Conservation (phyloP, 164 flowering plant species). For the Hamamelis virginiana region DNA sequence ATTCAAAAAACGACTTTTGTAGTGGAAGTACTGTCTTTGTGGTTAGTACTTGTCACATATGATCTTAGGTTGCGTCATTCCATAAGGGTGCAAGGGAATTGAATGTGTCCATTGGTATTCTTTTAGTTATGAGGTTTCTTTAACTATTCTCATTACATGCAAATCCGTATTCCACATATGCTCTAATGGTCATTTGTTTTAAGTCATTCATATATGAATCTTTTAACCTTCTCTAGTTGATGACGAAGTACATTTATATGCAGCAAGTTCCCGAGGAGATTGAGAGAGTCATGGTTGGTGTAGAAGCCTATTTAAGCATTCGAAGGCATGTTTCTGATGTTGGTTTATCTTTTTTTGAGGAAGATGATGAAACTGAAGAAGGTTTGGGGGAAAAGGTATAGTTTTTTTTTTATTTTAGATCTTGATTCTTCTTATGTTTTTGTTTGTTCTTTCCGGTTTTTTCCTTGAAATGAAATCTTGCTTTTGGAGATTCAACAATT, state of each 20-base stretch:
- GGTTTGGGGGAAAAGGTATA: conserved; percentile 55
- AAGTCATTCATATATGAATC: background rate
- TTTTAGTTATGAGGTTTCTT: background rate
- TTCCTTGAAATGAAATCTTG: too few species aligned
- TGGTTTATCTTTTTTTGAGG: conserved; percentile 68
- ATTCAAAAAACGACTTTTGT: too few species aligned
- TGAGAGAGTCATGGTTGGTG: conserved; percentile 89
- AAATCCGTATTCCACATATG: too few species aligned
- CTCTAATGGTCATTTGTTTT: background rate
- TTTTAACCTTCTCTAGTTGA: background rate
- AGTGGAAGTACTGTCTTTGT: too few species aligned
- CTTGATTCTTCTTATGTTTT: background rate
- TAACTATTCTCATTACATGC: background rate
- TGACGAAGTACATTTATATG: conserved; percentile 17
- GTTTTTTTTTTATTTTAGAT: background rate
- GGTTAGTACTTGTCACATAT: background rate
- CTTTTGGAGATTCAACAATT: too few species aligned
- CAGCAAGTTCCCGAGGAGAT: conserved; percentile 99
- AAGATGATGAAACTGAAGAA: conserved; percentile 45
- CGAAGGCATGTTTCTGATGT: conserved; percentile 57
- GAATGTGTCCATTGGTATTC: background rate
- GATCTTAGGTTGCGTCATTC: background rate
- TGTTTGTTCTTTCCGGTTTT: too few species aligned
- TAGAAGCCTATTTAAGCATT: conserved; percentile 89
- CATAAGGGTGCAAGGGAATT: background rate